Evolutionary conservation across 1,284 basidiomycete species (phyloP), one percentile per base, ranked within the genome.

Genomic region (Sporisorium scitamineum): DNA sequence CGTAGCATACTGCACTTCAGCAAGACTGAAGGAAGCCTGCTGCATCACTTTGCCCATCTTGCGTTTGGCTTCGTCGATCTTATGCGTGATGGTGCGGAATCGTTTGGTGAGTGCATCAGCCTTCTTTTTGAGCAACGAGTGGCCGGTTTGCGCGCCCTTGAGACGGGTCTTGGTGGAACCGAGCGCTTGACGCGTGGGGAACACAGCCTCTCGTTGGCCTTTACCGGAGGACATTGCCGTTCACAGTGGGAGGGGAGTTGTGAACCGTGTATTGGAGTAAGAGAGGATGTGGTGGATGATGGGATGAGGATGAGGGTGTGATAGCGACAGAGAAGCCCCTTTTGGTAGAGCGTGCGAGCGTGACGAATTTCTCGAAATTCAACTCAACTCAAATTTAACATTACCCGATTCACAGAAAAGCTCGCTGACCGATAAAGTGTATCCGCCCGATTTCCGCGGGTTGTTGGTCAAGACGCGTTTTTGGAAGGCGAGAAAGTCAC

Each of bases 21-120:
- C 97, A 86, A 99, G 92, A 45, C 94, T 96, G 89, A 99, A 97
- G 50, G 95, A 97, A 18, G 97, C 97, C 55, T 97, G 89, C 86
- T 99, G 97, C 91, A 99, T 97, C 31, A 99, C 95, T 75, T 92
- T 89, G 42, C 97, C 97, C 97, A 99, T 99, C 88, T 98, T 95
- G 68, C 95, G 91, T 87, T 99, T 99, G 18, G 97, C 96, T 89
- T 99, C 97, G 84, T 98, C 95, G 47, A 87, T 87, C 80, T 87
- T 87, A 59, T 78, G 78, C 2, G 87, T 86, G 76, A 87, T 87
- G 50, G 81, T 86, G 68, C 95, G 89, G 88, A 98, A 98, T 77
- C 95, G 89, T 52, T 94, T 95, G 32, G 93, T 95, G 71, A 97
- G 88, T 42, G 95, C 95, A 89, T 98, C 95, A 59, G 95, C 91